Conservation (phyloP, 2,329 filamentous ascomycete genomes). For the Botryotinia narcissicola region DNA sequence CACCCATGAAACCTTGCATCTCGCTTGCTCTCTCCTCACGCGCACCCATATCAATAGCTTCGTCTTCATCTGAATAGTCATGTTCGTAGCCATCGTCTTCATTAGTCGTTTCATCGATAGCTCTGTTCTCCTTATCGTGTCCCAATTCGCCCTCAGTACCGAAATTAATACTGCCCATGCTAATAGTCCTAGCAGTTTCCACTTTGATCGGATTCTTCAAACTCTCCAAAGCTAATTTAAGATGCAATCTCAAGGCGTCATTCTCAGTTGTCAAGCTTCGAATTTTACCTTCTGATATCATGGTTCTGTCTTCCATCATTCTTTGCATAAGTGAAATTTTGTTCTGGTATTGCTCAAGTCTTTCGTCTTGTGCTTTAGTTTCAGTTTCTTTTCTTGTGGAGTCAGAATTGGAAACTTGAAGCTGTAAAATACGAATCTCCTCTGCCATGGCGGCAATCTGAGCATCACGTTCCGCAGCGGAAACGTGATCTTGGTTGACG, state of each 20-base stretch:
- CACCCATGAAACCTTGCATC: constrained; percentile 81
- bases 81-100: constrained; percentile 26
- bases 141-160: constrained; percentile 29
- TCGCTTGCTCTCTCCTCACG: constrained; percentile 57
- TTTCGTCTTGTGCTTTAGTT: constrained; percentile 66
- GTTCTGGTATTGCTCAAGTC: constrained; percentile 90
- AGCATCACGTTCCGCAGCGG: constrained; percentile 87
- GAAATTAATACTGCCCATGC: constrained; percentile 25
- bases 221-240: constrained; percentile 81
- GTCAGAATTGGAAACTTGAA: constrained; percentile 60
- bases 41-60: constrained; percentile 52
- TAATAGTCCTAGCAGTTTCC: constrained; percentile 39
- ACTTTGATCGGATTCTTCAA: constrained; percentile 83
- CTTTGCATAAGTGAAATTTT: constrained; percentile 88
- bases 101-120: constrained; percentile 27
- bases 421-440: constrained; percentile 82
- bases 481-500: constrained; percentile 94
- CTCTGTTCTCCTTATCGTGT: constrained; percentile 35
- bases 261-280: constrained; percentile 86
- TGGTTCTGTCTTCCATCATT: constrained; percentile 89
- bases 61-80: constrained; percentile 57
- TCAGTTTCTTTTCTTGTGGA: constrained; percentile 69
- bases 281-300: constrained; percentile 92
- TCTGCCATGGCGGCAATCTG: constrained; percentile 94
- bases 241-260: constrained; percentile 80